phyloP scores from a whole-genome alignment of 176 grass and related monocot species.

The Oryza meridionalis region DNA sequence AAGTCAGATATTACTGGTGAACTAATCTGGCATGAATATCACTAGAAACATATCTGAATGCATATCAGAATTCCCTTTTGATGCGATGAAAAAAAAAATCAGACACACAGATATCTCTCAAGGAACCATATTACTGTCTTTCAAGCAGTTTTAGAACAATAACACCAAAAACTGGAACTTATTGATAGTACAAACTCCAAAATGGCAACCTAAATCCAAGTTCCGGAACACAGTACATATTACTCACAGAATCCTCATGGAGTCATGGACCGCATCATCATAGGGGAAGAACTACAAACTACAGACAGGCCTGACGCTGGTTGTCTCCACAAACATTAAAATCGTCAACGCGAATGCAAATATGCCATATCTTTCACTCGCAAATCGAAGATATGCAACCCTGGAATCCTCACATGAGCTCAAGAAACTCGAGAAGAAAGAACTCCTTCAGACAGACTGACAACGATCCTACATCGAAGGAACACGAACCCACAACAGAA shows the following conservation, averaged over 20 bases:
- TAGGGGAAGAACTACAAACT: background rate
- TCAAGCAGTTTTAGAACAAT: constrained; percentile 5
- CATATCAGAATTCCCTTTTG: constrained; percentile 3
- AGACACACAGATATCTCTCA: background rate
- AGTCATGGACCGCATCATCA: background rate
- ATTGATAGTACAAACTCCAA: background rate
- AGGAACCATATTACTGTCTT: background rate
- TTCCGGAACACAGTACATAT: background rate
- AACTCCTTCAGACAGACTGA: background rate
- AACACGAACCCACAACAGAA: constrained; percentile 14
- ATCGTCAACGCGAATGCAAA: constrained; percentile 24
- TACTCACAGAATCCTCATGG: background rate
- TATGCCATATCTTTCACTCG: background rate
- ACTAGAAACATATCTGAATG: constrained; percentile 20
- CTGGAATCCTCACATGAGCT: background rate
- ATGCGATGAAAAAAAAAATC: background rate
- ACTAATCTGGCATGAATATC: constrained; percentile 11
- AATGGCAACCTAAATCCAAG: background rate
- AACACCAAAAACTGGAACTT: background rate
- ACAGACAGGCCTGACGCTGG: background rate
- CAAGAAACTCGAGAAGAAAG: background rate
- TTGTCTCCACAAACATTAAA: constrained; percentile 23
- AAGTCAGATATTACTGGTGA: constrained; percentile 39
- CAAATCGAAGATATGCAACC: constrained; percentile 3
- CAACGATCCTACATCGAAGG: background rate